Base-by-base conservation (phyloP, 495 filamentous ascomycete species). In the Hypoxylon perforatum region DNA sequence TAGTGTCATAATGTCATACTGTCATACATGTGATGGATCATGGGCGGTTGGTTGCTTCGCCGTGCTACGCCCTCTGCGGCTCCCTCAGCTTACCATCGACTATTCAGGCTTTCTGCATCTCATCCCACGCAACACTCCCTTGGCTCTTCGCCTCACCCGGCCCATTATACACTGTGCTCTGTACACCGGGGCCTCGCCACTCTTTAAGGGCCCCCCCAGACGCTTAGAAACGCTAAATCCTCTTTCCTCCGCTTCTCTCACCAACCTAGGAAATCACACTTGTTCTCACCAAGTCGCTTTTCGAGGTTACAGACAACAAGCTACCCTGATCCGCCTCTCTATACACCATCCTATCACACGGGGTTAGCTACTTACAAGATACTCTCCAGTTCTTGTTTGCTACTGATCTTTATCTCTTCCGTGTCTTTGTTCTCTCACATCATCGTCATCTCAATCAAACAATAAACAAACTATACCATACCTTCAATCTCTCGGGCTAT, bases 81-180 rank as follows among this genome's bases (percentile, higher is more conserved):
- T 69, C 61, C 61, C 66, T 70, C 67, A 70, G 67, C 67, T 70
- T 70, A 70, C 62, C 57, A 63, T 62, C 46, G 22, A 70, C 67
- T 65, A 70, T 69, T 69, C 66, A 64, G 67, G 67, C 67, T 56
- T 23, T 58, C 67, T 70, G 67, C 67, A 66, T 65, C 45, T 30
- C 53, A 70, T 70, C 67, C 67, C 67, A 33, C 67, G 62, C 62
- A 55, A 57, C 61, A 44, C 53, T 45, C 57, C 67, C 67, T 70
- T 70, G 67, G 67, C 67, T 60, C 44, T 57, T 62, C 57, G 57
- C 61, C 67, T 70, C 52, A 51, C 67, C 58, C 30, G 47, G 35
- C 36, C 8, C 17, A 66, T 54, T 66, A 47, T 61, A 63, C 67
- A 70, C 67, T 70, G 67, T 70, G 67, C 62, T 66, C 46, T 61